Percentiles rank a stretch among this genome's conserved stretches.
phyloP scores from a whole-genome alignment of 2,329 filamentous ascomycete species.

The Helminthosporium solani region DNA sequence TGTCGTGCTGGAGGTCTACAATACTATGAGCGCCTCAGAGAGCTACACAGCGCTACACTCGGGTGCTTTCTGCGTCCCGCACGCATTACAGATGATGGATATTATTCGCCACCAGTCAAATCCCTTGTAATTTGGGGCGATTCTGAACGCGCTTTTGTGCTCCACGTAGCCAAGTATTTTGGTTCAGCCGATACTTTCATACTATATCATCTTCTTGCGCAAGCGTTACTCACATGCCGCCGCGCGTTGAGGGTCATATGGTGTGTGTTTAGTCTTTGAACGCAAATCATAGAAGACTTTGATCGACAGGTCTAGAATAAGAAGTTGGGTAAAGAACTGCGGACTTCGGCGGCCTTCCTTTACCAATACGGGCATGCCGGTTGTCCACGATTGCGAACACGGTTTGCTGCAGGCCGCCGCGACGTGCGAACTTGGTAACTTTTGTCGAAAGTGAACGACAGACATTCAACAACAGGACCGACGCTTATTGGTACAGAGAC shows the following conservation, averaged over 20 bases:
- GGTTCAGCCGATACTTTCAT: not conserved
- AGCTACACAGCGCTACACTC: not conserved
- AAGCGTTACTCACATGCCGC: not conserved
- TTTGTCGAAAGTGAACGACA: not conserved
- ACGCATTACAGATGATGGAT: no score
- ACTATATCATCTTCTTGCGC: not conserved
- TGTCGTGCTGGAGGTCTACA: not conserved
- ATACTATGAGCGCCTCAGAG: no score
- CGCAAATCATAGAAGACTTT: not conserved
- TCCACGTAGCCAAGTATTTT: not conserved
- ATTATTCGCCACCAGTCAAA: not conserved
- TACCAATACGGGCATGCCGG: not conserved
- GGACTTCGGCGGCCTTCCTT: not conserved
- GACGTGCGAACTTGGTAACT: not conserved
- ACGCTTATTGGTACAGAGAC: not conserved
- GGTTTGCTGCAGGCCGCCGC: not conserved
- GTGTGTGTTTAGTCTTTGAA: not conserved
- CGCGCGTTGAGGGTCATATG: not conserved
- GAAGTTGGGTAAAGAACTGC: not conserved
- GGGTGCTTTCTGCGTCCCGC: not conserved
- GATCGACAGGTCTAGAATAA: conserved; percentile 2
- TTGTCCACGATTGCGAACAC: not conserved
- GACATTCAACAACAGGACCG: not conserved
- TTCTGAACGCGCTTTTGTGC: not conserved
- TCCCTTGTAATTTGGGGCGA: not conserved